Conservation (phyloP, 2,329 filamentous ascomycete species). For the Thielaviopsis ethacetica region DNA sequence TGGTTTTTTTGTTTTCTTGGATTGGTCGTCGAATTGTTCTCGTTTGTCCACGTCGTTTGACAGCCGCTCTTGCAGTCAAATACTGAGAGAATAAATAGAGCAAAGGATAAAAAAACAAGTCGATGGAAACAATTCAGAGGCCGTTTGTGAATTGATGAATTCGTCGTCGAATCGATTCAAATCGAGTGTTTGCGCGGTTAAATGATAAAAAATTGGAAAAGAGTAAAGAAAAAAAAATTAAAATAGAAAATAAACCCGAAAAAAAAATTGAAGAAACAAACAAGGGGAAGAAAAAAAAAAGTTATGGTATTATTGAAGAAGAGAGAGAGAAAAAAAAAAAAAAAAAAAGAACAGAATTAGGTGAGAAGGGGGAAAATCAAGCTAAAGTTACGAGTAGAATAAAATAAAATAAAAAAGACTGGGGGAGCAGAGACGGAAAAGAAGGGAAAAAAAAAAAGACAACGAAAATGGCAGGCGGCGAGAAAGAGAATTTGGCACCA, state of each 20-base stretch:
- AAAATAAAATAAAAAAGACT: background rate
- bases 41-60: too few relatives aligned
- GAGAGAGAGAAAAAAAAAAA: constrained; percentile 1
- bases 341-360: constrained; percentile 1
- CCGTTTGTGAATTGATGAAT: too few relatives aligned
- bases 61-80: too few relatives aligned
- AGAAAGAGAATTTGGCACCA: too few relatives aligned
- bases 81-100: too few relatives aligned
- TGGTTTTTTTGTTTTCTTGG: too few relatives aligned
- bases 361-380: background rate
- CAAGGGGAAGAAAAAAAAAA: background rate
- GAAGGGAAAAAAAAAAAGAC: background rate
- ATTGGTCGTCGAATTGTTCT: too few relatives aligned
- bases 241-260: constrained; percentile 1
- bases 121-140: too few relatives aligned
- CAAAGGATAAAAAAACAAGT: too few relatives aligned
- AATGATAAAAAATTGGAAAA: background rate
- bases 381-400: background rate
- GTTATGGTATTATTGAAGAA: background rate
- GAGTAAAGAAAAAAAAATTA: background rate
- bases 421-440: background rate
- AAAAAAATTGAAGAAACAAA: background rate
- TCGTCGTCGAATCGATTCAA: too few relatives aligned
- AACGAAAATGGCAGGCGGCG: background rate
- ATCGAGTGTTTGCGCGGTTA: too few relatives aligned